phyloP scores from a whole-genome alignment of 2,329 filamentous ascomycete species.

The Fusarium foetens region DNA sequence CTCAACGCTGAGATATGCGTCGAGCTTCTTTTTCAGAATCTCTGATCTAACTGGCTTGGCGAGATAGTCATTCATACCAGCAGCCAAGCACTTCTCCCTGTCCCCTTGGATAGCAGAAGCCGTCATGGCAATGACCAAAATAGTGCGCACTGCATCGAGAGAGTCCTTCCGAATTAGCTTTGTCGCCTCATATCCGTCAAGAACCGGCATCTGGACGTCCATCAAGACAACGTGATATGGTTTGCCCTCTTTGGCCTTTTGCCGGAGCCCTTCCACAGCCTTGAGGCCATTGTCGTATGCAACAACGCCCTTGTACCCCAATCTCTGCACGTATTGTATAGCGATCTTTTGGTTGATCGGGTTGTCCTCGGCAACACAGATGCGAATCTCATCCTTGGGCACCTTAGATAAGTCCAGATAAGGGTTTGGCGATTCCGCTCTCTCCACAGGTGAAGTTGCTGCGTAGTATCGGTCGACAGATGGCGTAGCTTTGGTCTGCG shows the following conservation, averaged over 20 bases:
- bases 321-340: constrained; percentile 85
- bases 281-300: constrained; percentile 91
- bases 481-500: constrained; percentile 52
- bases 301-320: constrained; percentile 84
- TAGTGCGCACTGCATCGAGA: constrained; percentile 78
- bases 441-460: constrained; percentile 49
- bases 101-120: constrained; percentile 95
- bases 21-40: constrained; percentile 84
- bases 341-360: constrained; percentile 95
- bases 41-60: constrained; percentile 94
- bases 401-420: constrained; percentile 77
- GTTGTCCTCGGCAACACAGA: constrained; percentile 96
- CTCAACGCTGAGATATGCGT: constrained; percentile 61
- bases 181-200: constrained; percentile 93
- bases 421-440: constrained; percentile 54
- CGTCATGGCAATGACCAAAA: constrained; percentile 98
- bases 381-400: constrained; percentile 79
- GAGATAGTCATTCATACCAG: constrained; percentile 97
- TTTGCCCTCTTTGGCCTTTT: constrained; percentile 73
- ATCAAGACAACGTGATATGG: constrained; percentile 94
- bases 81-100: constrained; percentile 92
- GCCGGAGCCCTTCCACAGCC: constrained; percentile 85
- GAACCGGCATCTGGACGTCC: constrained; percentile 96
- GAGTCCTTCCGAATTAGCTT: constrained; percentile 81
- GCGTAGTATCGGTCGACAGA: constrained; percentile 50